Percentiles rank a stretch among this genome's conserved stretches.
Evolutionary conservation across 495 filamentous ascomycete genomes (phyloP).

Genomic region (Penicillium bialowiezense): DNA sequence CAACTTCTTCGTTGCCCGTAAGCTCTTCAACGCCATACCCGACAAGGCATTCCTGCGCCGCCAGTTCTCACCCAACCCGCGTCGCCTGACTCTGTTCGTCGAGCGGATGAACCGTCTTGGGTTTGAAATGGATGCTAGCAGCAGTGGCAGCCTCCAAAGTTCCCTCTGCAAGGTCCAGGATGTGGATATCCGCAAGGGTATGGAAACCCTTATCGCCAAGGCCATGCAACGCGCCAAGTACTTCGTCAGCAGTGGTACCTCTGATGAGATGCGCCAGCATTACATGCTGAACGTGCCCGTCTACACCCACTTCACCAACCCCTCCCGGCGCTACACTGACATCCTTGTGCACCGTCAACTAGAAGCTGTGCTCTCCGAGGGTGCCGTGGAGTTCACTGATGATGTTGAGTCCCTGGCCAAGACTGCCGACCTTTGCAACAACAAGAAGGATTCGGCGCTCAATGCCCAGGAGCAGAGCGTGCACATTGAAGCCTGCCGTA

Average conservation of each 20-base stretch:
- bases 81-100: slow-evolving; percentile 84
- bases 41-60: slow-evolving; percentile 91
- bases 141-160: slow-evolving; percentile 86
- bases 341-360: slow-evolving; percentile 94
- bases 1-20: slow-evolving; percentile 84
- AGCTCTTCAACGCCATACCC: slow-evolving; percentile 71
- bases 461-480: slow-evolving; percentile 98
- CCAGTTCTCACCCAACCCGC: slow-evolving; percentile 78
- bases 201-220: slow-evolving; percentile 94
- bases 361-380: slow-evolving; percentile 80
- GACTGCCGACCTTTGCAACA: slow-evolving; percentile 94
- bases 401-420: slow-evolving; percentile 86
- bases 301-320: slow-evolving; percentile 97
- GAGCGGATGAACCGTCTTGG: slow-evolving; percentile 91
- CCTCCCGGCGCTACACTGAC: slow-evolving; percentile 91
- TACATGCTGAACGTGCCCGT: slow-evolving; percentile 90
- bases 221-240: slow-evolving; percentile 96
- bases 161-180: slow-evolving; percentile 91
- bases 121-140: slow-evolving; percentile 81
- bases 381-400: slow-evolving; percentile 79
- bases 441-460: slow-evolving; percentile 97
- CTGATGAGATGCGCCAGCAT: slow-evolving; percentile 73
- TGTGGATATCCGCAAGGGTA: slow-evolving; percentile 84
- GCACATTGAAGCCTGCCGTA: slow-evolving; percentile 94
- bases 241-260: slow-evolving; percentile 71